Percentiles rank a stretch among this genome's conserved stretches.
These are phyloP conservation scores for Musa itinerans DNA, from an alignment of 176 grass and related monocot species.

Conservation along the genomic window DNA sequence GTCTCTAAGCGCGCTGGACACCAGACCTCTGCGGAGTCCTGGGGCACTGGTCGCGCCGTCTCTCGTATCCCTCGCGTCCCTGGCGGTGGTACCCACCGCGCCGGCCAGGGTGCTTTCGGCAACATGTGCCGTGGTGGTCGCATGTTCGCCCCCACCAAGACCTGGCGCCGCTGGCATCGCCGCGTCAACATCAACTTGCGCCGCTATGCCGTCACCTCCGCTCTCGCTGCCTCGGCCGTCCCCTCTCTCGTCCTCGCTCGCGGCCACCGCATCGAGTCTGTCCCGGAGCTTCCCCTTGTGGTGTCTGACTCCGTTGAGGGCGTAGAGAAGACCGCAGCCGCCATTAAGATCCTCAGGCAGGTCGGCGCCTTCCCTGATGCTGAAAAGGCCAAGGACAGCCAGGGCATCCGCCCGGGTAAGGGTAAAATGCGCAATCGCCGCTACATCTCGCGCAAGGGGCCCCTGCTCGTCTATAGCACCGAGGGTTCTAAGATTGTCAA, in stretches of 20 bases:
- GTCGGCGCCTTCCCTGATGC: conserved; percentile 48
- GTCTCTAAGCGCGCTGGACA: no score
- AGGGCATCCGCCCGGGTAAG: conserved; percentile 51
- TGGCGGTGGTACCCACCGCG: no score
- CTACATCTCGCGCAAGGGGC: conserved; percentile 67
- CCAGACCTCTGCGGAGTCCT: no score
- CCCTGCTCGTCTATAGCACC: conserved; percentile 52
- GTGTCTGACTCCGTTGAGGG: conserved; percentile 47
- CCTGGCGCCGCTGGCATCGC: no score
- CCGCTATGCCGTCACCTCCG: conserved; percentile 8
- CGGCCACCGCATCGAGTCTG: not conserved
- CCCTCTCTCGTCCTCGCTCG: conserved; percentile 24
- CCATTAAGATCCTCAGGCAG: conserved; percentile 62
- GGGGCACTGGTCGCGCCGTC: no score
- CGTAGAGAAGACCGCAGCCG: conserved; percentile 70
- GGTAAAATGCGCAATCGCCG: conserved; percentile 70
- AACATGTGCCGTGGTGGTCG: no score
- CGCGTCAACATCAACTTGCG: no score
- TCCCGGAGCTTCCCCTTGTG: conserved; percentile 61
- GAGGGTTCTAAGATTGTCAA: conserved; percentile 74
- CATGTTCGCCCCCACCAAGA: no score
- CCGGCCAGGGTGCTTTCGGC: no score
- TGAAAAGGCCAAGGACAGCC: conserved; percentile 66
- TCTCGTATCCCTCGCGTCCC: no score
- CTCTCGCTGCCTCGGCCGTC: conserved; percentile 53